Evolutionary conservation across 768 basidiomycete genomes (phyloP), one percentile per base, ranked within the genome.

Genomic region (Rhizopogon vinicolor): DNA sequence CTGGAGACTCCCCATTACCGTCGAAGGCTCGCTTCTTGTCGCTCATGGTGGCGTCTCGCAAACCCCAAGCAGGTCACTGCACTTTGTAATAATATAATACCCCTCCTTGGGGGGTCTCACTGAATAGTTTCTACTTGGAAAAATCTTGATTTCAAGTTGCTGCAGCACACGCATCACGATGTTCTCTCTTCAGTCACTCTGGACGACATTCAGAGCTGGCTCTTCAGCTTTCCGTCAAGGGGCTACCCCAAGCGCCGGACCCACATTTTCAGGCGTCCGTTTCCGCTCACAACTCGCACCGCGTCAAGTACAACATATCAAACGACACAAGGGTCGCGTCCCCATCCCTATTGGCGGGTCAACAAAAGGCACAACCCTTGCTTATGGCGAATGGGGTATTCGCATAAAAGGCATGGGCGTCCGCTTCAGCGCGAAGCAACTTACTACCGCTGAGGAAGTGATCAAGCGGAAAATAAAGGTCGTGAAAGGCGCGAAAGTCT

Each of bases 381-480:
- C 91, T 12, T 91, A 84, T 62, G 97, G 95, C 40, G 88, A 95
- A 7, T 99, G 86, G 81, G 97, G 97, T 9, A 82, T 98, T 44
- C 75, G 96, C 52, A 89, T 97, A 44, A 89, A 90, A 62, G 88
- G 87, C 0, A 80, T 89, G 54, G 91, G 92, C 1, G 81, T 81
- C 45, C 78, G 95, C 33, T 75, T 98, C 13, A 88, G 83, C 18
- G 95, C 93, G 1, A 96, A 96, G 71, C 93, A 96, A 14, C 82
- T 99, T 16, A 80, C 83, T 52, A 86, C 89, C 0, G 91, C 88
- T 0, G 87, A 93, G 72, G 91, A 92, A 53, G 87, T 93, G 44
- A 84, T 98, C 55, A 87, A 89, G 76, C 80, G 90, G 64, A 94
- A 93, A 67, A 78, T 97, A 57, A 98, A 97, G 72, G 69, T 83